Evolutionary conservation across 179 eudicot genomes (phyloP), one percentile per base, ranked within the genome.

Genomic region (Sideroxylon spinosum): DNA sequence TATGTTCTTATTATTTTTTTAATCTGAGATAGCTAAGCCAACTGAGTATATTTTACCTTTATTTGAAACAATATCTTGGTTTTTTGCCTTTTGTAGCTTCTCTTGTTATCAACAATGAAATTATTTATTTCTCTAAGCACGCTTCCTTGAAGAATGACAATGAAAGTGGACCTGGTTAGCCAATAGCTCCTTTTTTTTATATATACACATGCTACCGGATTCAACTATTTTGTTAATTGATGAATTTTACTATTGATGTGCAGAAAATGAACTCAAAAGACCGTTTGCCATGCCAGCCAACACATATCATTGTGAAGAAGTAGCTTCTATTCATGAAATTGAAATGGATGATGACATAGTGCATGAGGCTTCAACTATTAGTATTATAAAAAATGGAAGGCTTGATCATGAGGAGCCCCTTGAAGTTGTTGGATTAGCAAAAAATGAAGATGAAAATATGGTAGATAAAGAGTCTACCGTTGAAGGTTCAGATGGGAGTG

Each of bases 101-200:
- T 28, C 14, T 37, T 69, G 12, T 69, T 7, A 48, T 19, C 20
- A 53, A 73, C 13, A 56, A 55, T 55, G 64, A 17, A 28, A 69
- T 22, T 13, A n/a, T 48, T n/a, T 69, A 29, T 19, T 53, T 22
- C 37, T 72, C 20, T 55, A 16, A 73, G 37, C 4, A 19, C 64
- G 4, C 64, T 56, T 50, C 76, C 63, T 59, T 73, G 23, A 73
- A 55, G 76, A 16, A 73, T 56, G 76, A 53, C 14, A 49, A 70
- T 23, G 64, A 6, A 8, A 55, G 49, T 13, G 6, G 17, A 71
- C 64, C 56, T 16, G 64, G 76, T 73, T 53, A 53, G 76, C 56
- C 17, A 69, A 55, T 19, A 46, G 16, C 23, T n/a, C 17, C 19
- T 70, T 12, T 16, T 73, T 29, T 29, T 73, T 10, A n/a, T n/a